These are phyloP conservation scores for Metarhizium brunneum DNA, from an alignment of 2,329 filamentous ascomycete species.

Conservation along the genomic window DNA sequence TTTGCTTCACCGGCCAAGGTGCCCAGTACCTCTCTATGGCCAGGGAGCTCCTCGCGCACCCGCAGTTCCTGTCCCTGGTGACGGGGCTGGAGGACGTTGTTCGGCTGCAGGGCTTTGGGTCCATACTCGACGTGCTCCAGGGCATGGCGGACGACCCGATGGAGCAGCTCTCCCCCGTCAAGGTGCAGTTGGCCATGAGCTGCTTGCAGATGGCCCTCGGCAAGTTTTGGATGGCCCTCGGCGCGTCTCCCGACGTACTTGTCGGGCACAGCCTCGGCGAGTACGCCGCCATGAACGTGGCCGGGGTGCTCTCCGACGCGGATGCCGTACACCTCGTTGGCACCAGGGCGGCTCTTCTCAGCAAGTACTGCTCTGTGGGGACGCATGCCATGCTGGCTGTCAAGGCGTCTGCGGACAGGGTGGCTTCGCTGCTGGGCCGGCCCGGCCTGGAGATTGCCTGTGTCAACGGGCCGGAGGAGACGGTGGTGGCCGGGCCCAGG, in stretches of 20 bases:
- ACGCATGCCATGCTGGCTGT: too few species aligned
- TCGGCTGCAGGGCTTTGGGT: slow-evolving; percentile 29
- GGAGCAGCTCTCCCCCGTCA: neutral
- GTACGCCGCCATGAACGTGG: slow-evolving; percentile 46
- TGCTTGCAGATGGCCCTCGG: slow-evolving; percentile 50
- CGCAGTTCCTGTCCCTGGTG: too few species aligned
- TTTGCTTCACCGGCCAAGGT: too few species aligned
- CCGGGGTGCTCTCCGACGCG: slow-evolving; percentile 60
- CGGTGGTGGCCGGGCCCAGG: neutral
- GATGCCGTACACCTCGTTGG: slow-evolving; percentile 69
- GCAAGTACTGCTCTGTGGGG: slow-evolving; percentile 48
- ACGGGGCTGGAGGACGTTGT: too few species aligned
- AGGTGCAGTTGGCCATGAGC: slow-evolving; percentile 39
- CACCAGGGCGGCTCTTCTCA: slow-evolving; percentile 54
- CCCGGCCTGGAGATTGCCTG: slow-evolving; percentile 8
- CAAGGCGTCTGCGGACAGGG: too few species aligned
- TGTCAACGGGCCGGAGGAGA: neutral
- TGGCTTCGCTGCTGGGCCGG: too few species aligned
- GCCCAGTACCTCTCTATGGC: too few species aligned
- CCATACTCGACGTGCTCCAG: slow-evolving; percentile 36
- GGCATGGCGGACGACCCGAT: neutral
- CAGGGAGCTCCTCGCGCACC: too few species aligned
- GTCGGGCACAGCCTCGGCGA: slow-evolving; percentile 43
- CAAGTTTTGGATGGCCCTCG: slow-evolving; percentile 42
- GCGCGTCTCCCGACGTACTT: slow-evolving; percentile 45